Base-by-base conservation (phyloP, 2,329 filamentous ascomycete species). In the Alternaria viburni region DNA sequence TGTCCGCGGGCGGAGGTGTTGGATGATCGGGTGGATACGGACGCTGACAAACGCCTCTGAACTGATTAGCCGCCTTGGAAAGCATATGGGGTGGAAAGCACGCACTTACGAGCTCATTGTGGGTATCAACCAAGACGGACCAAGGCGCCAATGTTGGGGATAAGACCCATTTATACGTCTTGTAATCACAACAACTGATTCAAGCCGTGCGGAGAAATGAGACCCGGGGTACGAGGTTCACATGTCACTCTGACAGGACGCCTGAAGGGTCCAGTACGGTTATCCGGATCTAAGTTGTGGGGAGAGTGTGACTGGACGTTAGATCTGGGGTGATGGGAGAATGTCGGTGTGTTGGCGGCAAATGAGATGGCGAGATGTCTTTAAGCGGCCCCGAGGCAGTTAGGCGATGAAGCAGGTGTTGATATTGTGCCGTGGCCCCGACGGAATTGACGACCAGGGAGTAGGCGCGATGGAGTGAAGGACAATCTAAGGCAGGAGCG, bases 141-240 rank as follows among this genome's bases (percentile, higher is more conserved):
- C 49, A 61, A 61, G 59, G 45, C 59, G 54, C 59, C 59, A 52
- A 61, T 61, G 54, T 52, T 61, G 59, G 54, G 54, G 54, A 47
- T 23, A 47, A 41, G 49, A 43, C 54, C 59, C 59, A 52, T 61
- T 61, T 61, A 58, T 61, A 61, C 46, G 46, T 47, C 46, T 52
- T 61, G 25, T 47, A 58, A 11, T 12, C n/a, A 43, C 15, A 41
- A 9, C 26, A 43, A n/a, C 7, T 47, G 46, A 58, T 21, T 57
- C 59, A 41, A 41, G 12, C 45, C 45, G n/a, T 57, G 45, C 30
- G 55, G 55, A 57, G 45, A 26, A 19, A 60, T 41, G 19, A 15
- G 15, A 52, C 7, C 54, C 47, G 36, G 21, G 44, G 23, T 58
- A 46, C 46, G 47, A 46, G 47, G 28, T n/a, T 41, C 25, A 45